Base-by-base conservation (phyloP, 2,329 filamentous ascomycete genomes). In the Ampelomyces quisqualis region DNA sequence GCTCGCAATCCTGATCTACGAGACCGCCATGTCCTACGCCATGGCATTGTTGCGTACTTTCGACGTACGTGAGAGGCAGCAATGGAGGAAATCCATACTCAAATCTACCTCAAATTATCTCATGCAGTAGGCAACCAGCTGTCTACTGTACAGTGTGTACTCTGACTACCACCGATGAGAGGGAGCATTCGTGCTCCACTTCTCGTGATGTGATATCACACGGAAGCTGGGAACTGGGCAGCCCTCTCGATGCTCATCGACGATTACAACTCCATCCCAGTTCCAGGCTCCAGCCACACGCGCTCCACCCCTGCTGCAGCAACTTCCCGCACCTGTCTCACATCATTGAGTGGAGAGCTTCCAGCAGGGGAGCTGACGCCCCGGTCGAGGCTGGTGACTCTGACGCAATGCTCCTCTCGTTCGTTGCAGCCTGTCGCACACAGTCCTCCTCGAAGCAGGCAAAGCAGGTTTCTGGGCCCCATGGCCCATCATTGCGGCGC, bases 391-490 rank as follows among this genome's bases (percentile, higher is more conserved):
- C 53, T 58, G 49, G 47, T 52, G 46, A 47, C 41, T 53, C 62
- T 67, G 65, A 67, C 63, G 64, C 62, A 68, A 67, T 64, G 43
- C 44, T 51, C 38, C 45, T 52, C 43, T 44, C 41, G 47, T 56
- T 53, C 51, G 51, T 56, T 28, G 50, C 47, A 45, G 43, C 34
- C 40, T 32, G 59, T 62, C 45, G 54, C 55, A 61, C 60, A 60
- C 48, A 48, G 40, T 45, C 38, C 48, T 51, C 39, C 38, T 28
- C 34, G 41, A 34, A 43, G 49, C 49, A 42, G 21, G 45, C 45
- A 68, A 69, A 69, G 62, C 66, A 68, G 64, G 66, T 69, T 65
- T 69, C 54, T 55, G 53, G 41, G 40, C 34, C 52, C 50, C 47
- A 47, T 15, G 32, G 34, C 28, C 31, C 47, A 45, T 40, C 46